Evolutionary conservation across 345 rosid genomes (phyloP).

Genomic region (Clausena lansium): DNA sequence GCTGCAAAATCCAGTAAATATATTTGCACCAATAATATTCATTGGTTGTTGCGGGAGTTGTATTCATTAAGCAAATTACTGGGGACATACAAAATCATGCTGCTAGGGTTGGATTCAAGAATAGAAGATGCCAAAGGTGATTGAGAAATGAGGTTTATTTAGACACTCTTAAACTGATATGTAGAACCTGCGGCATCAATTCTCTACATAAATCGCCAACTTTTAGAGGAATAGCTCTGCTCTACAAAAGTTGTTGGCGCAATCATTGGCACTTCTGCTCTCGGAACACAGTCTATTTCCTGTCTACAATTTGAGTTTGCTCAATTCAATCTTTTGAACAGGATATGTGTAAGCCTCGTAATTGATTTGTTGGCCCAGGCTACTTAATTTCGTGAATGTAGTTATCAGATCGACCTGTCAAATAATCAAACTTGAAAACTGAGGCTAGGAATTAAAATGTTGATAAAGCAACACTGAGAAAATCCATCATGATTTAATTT

Average conservation of each 20-base stretch:
- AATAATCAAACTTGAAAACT: not conserved
- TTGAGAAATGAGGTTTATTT: not conserved
- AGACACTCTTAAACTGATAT: not conserved
- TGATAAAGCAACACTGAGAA: not conserved
- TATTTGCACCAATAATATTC: not conserved
- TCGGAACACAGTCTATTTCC: not conserved
- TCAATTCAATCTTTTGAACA: slow-evolving; percentile 50
- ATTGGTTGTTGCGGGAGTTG: not conserved
- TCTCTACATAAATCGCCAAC: not conserved
- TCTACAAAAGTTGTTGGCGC: not conserved
- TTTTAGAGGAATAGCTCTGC: not conserved
- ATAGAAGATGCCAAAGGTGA: too few species aligned
- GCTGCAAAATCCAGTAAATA: too few species aligned
- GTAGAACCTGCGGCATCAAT: not conserved
- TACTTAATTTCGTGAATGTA: slow-evolving; percentile 70
- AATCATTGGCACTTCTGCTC: not conserved
- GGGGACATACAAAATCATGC: not conserved
- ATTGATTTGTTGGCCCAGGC: slow-evolving; percentile 80
- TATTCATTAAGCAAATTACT: not conserved
- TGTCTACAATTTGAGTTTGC: slow-evolving; percentile 73
- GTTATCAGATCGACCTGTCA: slow-evolving; percentile 92
- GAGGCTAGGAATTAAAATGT: not conserved
- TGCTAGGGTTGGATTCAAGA: not conserved
- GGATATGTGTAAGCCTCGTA: slow-evolving; percentile 89
- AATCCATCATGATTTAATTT: not conserved